Evolutionary conservation across 2,329 filamentous ascomycete genomes (phyloP), one percentile per base, ranked within the genome.

Genomic region (Sphaerulina vaccinii): DNA sequence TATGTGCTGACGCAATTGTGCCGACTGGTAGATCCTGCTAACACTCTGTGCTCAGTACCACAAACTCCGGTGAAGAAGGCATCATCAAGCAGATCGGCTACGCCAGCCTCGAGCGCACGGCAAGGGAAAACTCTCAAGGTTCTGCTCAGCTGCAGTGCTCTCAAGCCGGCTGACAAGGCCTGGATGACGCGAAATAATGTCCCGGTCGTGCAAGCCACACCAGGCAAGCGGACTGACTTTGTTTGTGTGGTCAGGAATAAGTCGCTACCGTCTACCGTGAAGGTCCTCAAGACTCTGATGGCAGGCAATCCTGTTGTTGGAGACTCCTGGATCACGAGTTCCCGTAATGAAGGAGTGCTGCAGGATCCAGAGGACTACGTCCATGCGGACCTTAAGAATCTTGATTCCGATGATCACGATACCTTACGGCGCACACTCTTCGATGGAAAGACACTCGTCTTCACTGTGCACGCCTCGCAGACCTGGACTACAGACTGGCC

Each of bases 371-470:
- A 49, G 3, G 16, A 42, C 16, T 52, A 54, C 23, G 24, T 57
- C 3, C 54, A 52, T 35, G 16, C 19, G 2, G 51, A 54, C 15
- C n/a, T 54, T 19, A 18, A 40, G n/a, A 62, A 62, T 1, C 55
- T 74, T 8, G 67, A 65, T 21, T 52, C 57, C 4, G 57, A 67
- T 29, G 9, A 36, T 3, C 21, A 67, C 32, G 13, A 27, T 3
- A 32, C 37, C 15, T 8, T 22, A 3, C 66, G 73, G 1, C 65
- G 69, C 37, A 74, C 75, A 49, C 72, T 80, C 0, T 81, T 83
- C 61, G 52, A 68, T 1, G 74, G 74, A 52, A 75, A 74, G 57
- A 73, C 69, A 5, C 66, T 80, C 21, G 79, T 76, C 59, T 73
- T 79, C 62, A 79, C 77, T 0, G 68, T 68, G 67, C 35, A 41